Evolutionary conservation across 306 rosid genomes (phyloP), one percentile per base, ranked within the genome.

Genomic region (Cyclanthera cordifolia): DNA sequence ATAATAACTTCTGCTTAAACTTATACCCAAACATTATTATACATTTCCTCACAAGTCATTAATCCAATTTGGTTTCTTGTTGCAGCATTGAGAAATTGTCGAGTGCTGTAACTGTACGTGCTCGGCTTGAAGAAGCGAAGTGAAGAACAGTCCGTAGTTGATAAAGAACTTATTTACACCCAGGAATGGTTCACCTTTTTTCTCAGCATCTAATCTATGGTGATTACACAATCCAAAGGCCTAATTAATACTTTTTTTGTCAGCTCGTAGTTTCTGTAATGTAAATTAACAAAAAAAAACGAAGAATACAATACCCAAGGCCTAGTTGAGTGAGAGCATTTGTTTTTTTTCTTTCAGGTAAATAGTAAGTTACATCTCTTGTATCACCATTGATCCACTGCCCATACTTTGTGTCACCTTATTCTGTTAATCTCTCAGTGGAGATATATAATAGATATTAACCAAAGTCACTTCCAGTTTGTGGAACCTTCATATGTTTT

Each of bases 71-170:
- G 41, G 8, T 34, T 34, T 34, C 3, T 43, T 43, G 41, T 70
- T 53, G 73, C 79, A 93, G 99, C 70, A 74, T 90, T 51, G 81
- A 85, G 57, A 86, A 83, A 79, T 23, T 17, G 74, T 55, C 72
- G 49, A 67, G 72, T 71, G 78, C 88, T 0, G 79, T 81, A 39
- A 41, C 80, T 47, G 13, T 86, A 14, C 79, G 89, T 0, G 50
- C 88, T 27, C 72, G 79, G 45, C 96, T 90, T 66, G 82, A 77
- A 80, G 90, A 79, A 79, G 94, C 95, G 21, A 74, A 77, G 54
- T 82, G 82, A 85, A 66, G 47, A n/a, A 27, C 24, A 11, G 6
- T 54, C 24, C 1, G 16, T 17, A 39, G 47, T 5, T 2, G 50
- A 39, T 0, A 19, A 39, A 8, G 8, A 19, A 19, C 8, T 17